Conservation (phyloP, 768 basidiomycete genomes). For the Leccinum obscurum region DNA sequence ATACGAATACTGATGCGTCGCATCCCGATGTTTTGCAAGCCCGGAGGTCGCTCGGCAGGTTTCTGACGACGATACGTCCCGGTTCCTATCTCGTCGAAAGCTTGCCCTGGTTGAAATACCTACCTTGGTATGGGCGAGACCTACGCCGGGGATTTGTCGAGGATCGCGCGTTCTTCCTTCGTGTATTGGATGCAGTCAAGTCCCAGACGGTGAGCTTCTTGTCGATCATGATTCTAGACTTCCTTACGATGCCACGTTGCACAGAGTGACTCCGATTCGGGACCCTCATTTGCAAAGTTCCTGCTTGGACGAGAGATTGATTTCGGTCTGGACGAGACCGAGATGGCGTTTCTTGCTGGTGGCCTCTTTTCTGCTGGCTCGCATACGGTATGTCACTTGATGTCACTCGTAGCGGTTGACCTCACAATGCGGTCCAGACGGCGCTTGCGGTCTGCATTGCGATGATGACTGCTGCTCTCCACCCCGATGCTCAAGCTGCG, state of each 20-base stretch:
- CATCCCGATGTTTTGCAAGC: constrained; percentile 22
- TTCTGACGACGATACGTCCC: constrained; percentile 25
- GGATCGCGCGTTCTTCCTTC: constrained; percentile 47
- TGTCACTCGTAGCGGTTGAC: no score
- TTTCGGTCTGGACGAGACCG: constrained; percentile 49
- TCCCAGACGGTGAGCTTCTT: constrained; percentile 37
- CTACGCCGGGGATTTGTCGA: constrained; percentile 51
- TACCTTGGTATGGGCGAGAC: constrained; percentile 62
- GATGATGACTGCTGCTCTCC: constrained; percentile 49
- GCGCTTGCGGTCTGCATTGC: constrained; percentile 49
- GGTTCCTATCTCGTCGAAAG: constrained; percentile 37
- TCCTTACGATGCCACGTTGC: constrained; percentile 4
- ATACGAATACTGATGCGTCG: constrained; percentile 9
- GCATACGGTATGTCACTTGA: constrained; percentile 40
- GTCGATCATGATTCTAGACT: not conserved
- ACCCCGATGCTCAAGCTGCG: constrained; percentile 47
- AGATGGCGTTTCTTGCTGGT: constrained; percentile 58
- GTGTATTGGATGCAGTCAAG: constrained; percentile 45
- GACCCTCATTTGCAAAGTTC: constrained; percentile 52
- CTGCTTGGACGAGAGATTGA: constrained; percentile 50
- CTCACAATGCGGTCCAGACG: constrained; percentile 29
- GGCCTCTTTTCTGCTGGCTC: constrained; percentile 58
- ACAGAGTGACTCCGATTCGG: constrained; percentile 19
- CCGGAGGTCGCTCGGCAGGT: constrained; percentile 21
- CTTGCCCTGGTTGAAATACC: constrained; percentile 36